These are phyloP conservation scores for Nothophoma quercina DNA, from an alignment of 2,329 filamentous ascomycete species.

Conservation along the genomic window DNA sequence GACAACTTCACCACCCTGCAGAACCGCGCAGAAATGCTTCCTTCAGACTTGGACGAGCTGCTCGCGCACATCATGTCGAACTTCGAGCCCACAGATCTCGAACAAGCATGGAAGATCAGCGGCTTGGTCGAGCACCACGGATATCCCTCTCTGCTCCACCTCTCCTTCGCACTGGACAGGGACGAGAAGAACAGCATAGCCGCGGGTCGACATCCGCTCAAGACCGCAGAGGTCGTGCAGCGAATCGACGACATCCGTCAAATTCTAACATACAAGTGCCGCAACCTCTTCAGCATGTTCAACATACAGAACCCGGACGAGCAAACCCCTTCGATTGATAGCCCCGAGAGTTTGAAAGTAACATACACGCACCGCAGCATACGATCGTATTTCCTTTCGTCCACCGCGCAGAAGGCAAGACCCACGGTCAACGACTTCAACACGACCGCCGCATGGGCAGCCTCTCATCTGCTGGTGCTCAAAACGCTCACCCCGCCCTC, in stretches of 20 bases:
- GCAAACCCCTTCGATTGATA: background rate
- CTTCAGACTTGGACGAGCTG: slow-evolving; percentile 33
- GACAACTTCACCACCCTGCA: slow-evolving; percentile 34
- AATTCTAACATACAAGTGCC: slow-evolving; percentile 28
- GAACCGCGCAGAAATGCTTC: slow-evolving; percentile 34
- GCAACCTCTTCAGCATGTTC: slow-evolving; percentile 33
- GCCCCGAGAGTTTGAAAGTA: slow-evolving; percentile 25
- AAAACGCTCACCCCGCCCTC: slow-evolving; percentile 26
- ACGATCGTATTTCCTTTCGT: slow-evolving; percentile 29
- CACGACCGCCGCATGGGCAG: slow-evolving; percentile 33
- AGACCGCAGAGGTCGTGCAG: slow-evolving; percentile 25
- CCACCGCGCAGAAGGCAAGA: slow-evolving; percentile 19
- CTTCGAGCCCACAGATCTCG: slow-evolving; percentile 27
- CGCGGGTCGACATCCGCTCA: slow-evolving; percentile 29
- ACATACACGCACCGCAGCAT: slow-evolving; percentile 38
- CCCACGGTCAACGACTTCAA: slow-evolving; percentile 19
- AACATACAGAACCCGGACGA: slow-evolving; percentile 21
- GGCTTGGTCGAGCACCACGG: slow-evolving; percentile 34
- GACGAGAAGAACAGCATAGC: slow-evolving; percentile 29
- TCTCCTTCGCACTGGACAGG: slow-evolving; percentile 33
- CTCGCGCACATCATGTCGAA: slow-evolving; percentile 33
- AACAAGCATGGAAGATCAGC: slow-evolving; percentile 30
- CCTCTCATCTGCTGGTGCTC: slow-evolving; percentile 30
- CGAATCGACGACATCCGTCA: slow-evolving; percentile 27
- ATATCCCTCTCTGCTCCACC: slow-evolving; percentile 30